phyloP scores from a whole-genome alignment of 208 protist species.

The Blastocrithidia nonstop region DNA sequence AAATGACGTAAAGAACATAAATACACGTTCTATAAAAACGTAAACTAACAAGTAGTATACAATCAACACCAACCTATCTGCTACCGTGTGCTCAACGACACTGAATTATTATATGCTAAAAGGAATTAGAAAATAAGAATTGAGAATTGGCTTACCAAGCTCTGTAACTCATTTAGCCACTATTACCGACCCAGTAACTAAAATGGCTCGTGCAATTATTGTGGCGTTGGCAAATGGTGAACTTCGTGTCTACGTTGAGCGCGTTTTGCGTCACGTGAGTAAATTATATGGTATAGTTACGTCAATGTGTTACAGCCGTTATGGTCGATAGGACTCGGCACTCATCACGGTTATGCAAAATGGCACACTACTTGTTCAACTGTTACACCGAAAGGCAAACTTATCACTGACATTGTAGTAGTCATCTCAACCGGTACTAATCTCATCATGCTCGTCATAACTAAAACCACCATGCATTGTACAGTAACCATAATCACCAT shows the following conservation, averaged over 20 bases:
- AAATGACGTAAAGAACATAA: no score
- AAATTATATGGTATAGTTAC: slow-evolving; percentile 61
- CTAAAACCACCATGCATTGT: background rate
- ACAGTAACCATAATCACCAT: background rate
- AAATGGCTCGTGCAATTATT: slow-evolving; percentile 63
- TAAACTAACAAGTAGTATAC: no score
- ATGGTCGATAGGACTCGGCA: slow-evolving; percentile 83
- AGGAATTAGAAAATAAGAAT: no score
- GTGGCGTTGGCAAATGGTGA: slow-evolving; percentile 85
- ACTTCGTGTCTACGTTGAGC: slow-evolving; percentile 86
- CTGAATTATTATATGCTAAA: no score
- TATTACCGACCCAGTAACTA: slow-evolving; percentile 39
- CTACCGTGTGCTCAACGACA: no score
- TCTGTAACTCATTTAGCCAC: slow-evolving; percentile 47
- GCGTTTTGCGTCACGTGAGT: slow-evolving; percentile 64
- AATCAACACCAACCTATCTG: no score
- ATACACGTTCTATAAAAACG: no score
- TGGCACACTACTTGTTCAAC: slow-evolving; percentile 82
- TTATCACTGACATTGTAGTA: slow-evolving; percentile 17
- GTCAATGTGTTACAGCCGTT: slow-evolving; percentile 80
- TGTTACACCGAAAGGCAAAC: slow-evolving; percentile 80
- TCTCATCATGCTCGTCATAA: background rate
- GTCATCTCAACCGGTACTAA: background rate
- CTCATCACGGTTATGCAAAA: slow-evolving; percentile 78
- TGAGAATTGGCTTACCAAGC: slow-evolving; percentile 55